Evolutionary conservation across 169 alveolate genomes (phyloP), one percentile per base, ranked within the genome.

Genomic region (Eimeria falciformis): DNA sequence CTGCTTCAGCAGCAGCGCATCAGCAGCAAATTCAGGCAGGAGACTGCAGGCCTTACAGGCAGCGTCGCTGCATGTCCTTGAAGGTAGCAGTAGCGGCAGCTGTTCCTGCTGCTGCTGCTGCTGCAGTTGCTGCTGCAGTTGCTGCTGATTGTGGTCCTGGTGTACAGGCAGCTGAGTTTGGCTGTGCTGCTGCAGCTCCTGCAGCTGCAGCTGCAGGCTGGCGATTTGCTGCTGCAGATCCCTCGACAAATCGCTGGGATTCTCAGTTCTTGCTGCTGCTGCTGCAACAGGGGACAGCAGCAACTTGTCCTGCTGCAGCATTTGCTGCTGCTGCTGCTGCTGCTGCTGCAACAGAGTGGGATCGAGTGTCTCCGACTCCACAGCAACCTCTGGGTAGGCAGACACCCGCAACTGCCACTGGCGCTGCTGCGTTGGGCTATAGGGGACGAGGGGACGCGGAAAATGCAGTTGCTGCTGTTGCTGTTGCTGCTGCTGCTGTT

Each of bases 31-130:
- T 12, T n/a, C n/a, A 17, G n/a, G 77, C 56, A 43, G 62, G 37
- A 33, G n/a, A 14, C 5, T 9, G 23, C 83, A 40, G 5, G 62
- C 56, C 2, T 5, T 37, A 25, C 83, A 40, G 18, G 62, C 83
- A 17, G 53, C 9, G 29, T 40, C 83, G 53, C 56, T 71, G 56
- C 83, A 71, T 2, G 62, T 40, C 12, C 23, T 25, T 3, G 25
- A 21, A 23, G 62, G 62, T n/a, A n/a, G n/a, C n/a, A n/a, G n/a
- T n/a, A n/a, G 29, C 23, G 7, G 73, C 12, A 3, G 62, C 56
- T 71, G 40, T 27, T 71, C 56, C 50, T 71, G 83, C 83, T 71
- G 83, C 83, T 71, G 83, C 83, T 71, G 83, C 83, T 71, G 40
- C 56, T 71, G 83, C 83, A 18, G 83, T 56, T 33, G 83, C 83